Conservation (phyloP, 495 filamentous ascomycete species). For the Xylaria scruposa region DNA sequence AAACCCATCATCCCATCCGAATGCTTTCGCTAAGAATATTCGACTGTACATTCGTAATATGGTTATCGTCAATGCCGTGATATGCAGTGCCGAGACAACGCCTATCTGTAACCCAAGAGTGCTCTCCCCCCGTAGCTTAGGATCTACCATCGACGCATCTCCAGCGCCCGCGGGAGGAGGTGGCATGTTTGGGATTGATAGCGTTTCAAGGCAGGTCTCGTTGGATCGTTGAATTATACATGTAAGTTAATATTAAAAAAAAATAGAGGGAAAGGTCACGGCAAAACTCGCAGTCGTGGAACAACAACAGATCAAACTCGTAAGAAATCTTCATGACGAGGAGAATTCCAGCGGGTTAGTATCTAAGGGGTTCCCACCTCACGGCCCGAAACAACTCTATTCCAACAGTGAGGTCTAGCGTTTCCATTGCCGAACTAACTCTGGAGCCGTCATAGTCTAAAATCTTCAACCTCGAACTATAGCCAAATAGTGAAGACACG, state of each 20-base stretch:
- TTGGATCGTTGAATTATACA: background rate
- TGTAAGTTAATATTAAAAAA: background rate
- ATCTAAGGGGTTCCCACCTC: background rate
- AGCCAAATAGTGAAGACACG: background rate
- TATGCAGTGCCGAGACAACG: conserved; percentile 32
- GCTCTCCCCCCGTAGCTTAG: conserved; percentile 33
- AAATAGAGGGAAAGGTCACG: background rate
- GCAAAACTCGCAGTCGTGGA: background rate
- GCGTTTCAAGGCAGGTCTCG: background rate
- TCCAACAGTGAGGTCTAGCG: background rate
- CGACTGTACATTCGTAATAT: conserved; percentile 44
- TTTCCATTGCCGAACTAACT: background rate
- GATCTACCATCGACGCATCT: conserved; percentile 26
- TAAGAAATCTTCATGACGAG: background rate
- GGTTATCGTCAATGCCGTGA: conserved; percentile 32
- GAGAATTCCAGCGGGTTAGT: background rate
- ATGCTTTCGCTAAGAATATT: conserved; percentile 41
- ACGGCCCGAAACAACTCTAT: background rate
- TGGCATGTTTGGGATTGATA: conserved; percentile 1
- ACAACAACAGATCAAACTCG: background rate
- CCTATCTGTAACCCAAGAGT: conserved; percentile 30
- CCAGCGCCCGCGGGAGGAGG: background rate
- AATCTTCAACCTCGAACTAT: conserved; percentile 1
- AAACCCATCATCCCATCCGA: conserved; percentile 54
- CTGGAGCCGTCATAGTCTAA: conserved; percentile 7